Evolutionary conservation across 2,329 filamentous ascomycete species (phyloP).

Genomic region (Talaromyces pinophilus): DNA sequence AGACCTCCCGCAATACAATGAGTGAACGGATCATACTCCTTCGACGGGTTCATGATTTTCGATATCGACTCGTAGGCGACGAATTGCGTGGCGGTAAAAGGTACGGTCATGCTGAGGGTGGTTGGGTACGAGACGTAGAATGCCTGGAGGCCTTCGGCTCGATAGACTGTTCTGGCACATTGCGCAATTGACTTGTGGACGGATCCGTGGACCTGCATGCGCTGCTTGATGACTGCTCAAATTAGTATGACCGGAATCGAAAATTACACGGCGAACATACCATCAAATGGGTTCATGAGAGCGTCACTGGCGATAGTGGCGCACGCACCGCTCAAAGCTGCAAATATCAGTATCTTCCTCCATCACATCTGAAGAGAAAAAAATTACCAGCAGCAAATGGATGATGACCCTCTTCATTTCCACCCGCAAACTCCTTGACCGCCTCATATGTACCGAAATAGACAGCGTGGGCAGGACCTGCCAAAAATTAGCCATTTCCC

Average conservation of each 20-base stretch:
- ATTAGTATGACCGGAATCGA: not conserved
- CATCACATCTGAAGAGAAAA: slow-evolving; percentile 10
- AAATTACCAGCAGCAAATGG: slow-evolving; percentile 83
- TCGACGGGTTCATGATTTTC: slow-evolving; percentile 82
- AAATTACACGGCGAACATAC: slow-evolving; percentile 53
- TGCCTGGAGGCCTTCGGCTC: slow-evolving; percentile 79
- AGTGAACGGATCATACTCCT: slow-evolving; percentile 82
- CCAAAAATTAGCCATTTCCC: slow-evolving; percentile 20
- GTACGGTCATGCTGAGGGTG: slow-evolving; percentile 96
- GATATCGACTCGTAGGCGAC: slow-evolving; percentile 97
- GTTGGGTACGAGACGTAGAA: slow-evolving; percentile 99
- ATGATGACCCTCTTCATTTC: slow-evolving; percentile 87
- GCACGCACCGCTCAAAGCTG: slow-evolving; percentile 87
- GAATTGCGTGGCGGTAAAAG: slow-evolving; percentile 95
- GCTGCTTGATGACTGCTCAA: slow-evolving; percentile 87
- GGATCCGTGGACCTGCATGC: slow-evolving; percentile 98
- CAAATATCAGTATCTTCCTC: slow-evolving; percentile 38
- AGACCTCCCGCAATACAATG: slow-evolving; percentile 91
- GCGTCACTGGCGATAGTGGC: slow-evolving; percentile 97
- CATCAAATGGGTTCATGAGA: slow-evolving; percentile 98
- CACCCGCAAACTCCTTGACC: slow-evolving; percentile 93
- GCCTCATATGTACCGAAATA: slow-evolving; percentile 98
- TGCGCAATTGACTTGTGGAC: slow-evolving; percentile 82
- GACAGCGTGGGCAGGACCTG: slow-evolving; percentile 93
- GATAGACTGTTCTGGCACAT: slow-evolving; percentile 86